Evolutionary conservation across 2,329 filamentous ascomycete genomes (phyloP), one percentile per base, ranked within the genome.

Genomic region (Tolypocladium sp.): DNA sequence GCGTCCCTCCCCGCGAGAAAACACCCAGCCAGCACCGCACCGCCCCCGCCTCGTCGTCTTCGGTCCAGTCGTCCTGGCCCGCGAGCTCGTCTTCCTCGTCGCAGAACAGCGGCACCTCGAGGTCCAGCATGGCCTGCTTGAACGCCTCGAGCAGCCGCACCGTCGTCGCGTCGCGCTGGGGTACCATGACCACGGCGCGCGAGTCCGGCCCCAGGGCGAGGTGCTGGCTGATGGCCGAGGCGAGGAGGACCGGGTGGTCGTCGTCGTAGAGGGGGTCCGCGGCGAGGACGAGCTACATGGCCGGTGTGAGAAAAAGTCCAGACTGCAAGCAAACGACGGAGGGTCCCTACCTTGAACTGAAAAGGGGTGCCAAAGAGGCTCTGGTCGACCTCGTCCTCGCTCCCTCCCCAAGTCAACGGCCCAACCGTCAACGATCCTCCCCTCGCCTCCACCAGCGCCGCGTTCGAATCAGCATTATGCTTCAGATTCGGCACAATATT

Each of bases 211-310:
- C 78, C 17, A 77, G 73, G 10, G 80, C 80, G 13, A 97, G 78
- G 74, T 92, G 91, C 44, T 81, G 75, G 12, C 79, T 74, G 52
- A 97, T 86, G 17, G 90, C 87, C 17, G 85, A 78, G 0, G 87
- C 85, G 27, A 97, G 81, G 67, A 94, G 83, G 3, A 72, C 74
- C 0, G 93, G 91, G 68, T 97, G 94, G 4, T 89, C 82, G 55
- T 92, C 82, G 53, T 92, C 91, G 73, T 97, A 97, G 25, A 99
- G 77, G 0, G 91, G 84, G 71, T 99, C 94, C 3, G 93, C 91
- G 2, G 86, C 91, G 3, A 99, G 79, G 51, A 97, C 85, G 58
- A 96, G 76, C 78, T 88, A n/a, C 7, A 5, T 13, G 46, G 4
- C 4, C 17, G 4, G 30, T 5, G 52, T 52, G 9, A 57, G 56